Base-by-base conservation (phyloP, 495 filamentous ascomycete genomes). In the Penicillium turbatum region DNA sequence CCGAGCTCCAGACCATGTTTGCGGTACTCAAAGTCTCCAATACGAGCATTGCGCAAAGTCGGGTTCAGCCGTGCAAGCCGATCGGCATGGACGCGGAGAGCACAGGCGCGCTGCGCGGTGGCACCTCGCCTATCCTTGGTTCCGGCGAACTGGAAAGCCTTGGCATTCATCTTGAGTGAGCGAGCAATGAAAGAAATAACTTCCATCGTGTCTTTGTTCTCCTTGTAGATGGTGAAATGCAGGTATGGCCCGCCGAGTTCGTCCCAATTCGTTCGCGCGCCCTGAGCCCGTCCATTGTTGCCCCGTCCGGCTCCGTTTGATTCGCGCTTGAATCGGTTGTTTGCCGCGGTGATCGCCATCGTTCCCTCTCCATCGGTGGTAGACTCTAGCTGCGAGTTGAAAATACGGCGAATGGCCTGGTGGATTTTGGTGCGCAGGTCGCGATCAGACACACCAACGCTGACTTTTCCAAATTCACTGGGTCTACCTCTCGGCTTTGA, bases 151-250 rank as follows among this genome's bases (percentile, higher is more conserved):
- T 87, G 79, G 61, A 97, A 91, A 48, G 72, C 73, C 55, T 84
- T 84, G 3, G 83, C 70, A 44, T 83, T 84, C 60, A 87, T 75
- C 56, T 85, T 84, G 30, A 95, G 62, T 15, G 82, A 75, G 40
- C 83, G 82, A 0, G 84, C 82, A 7, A 97, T 72, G 52, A 83
- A 86, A 7, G 79, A 82, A 26, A 95, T 76, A 0, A 88, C 85
- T 56, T 98, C 92, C 90, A 97, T 96, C 2, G 95, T 98, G 62
- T 98, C 95, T 60, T 90, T 90, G 69, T 98, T 98, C 70, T 97
- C 93, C 72, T 98, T 98, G 77, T 92, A 93, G 35, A 98, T 80
- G 0, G 89, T 89, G 64, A 97, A 95, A 67, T 98, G 93, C 7
- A 97, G 78, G 63, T 89, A 92, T 8, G 86, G 82, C 1, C 88